phyloP scores from a whole-genome alignment of 495 filamentous ascomycete species.

The Amniculicola lignicola region DNA sequence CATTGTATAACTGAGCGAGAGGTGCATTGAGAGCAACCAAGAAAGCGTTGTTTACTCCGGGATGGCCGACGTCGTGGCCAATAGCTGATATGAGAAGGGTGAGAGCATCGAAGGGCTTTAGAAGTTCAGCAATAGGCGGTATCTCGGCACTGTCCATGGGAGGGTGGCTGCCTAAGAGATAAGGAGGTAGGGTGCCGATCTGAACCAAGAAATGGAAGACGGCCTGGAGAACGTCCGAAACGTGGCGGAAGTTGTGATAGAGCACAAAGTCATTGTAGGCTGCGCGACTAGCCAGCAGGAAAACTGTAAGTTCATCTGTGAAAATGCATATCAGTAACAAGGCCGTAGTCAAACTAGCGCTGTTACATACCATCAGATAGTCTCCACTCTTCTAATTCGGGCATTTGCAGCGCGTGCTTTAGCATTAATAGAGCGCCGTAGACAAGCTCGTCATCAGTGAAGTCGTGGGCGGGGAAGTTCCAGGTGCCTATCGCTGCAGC shows the following conservation, averaged over 20 bases:
- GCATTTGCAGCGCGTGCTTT: constrained; percentile 79
- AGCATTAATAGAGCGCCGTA: constrained; percentile 78
- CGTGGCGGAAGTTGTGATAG: constrained; percentile 99
- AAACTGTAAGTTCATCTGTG: constrained; percentile 64
- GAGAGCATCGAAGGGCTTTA: constrained; percentile 81
- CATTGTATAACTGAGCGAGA: constrained; percentile 96
- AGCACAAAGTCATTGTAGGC: constrained; percentile 94
- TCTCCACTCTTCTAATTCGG: constrained; percentile 74
- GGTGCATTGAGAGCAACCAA: constrained; percentile 89
- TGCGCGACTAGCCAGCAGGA: constrained; percentile 76
- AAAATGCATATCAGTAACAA: not conserved
- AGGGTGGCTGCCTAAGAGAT: constrained; percentile 41
- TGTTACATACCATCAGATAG: constrained; percentile 60
- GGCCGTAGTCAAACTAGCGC: not conserved
- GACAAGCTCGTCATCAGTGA: constrained; percentile 82
- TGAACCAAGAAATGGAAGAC: constrained; percentile 86
- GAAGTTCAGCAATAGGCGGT: constrained; percentile 61
- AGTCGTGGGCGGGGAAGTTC: constrained; percentile 85
- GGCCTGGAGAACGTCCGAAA: constrained; percentile 92
- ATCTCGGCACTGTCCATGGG: constrained; percentile 11
- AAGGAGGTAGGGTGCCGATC: constrained; percentile 73
- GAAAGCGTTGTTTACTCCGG: constrained; percentile 97
- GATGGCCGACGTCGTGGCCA: constrained; percentile 95
- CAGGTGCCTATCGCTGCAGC: constrained; percentile 71
- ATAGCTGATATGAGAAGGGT: constrained; percentile 91